Percentiles rank a stretch among this genome's conserved stretches.
phyloP scores from a whole-genome alignment of 139 green algal species.

The Mesotaenium endlicherianum region DNA sequence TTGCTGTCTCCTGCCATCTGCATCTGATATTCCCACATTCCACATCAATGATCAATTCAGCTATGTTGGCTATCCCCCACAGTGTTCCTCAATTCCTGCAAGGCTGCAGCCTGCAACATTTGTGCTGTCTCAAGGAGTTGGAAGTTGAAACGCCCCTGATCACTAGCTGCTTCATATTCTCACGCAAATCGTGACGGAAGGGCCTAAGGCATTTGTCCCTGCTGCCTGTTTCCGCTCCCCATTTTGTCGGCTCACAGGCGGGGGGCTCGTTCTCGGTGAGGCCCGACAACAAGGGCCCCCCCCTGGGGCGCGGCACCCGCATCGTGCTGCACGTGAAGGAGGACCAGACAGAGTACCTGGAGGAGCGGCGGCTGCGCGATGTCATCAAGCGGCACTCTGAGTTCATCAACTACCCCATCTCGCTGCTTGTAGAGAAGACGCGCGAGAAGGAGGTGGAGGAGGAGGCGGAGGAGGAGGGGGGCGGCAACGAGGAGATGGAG shows the following conservation, averaged over 20 bases:
- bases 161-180: too few relatives aligned
- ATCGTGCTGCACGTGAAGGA: conserved; percentile 94
- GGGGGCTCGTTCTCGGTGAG: conserved; percentile 98
- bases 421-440: conserved; percentile 93
- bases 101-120: too few relatives aligned
- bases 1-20: too few relatives aligned
- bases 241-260: conserved; percentile 85
- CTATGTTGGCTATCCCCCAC: too few relatives aligned
- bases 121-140: too few relatives aligned
- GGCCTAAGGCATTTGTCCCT: too few relatives aligned
- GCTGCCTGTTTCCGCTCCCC: too few relatives aligned
- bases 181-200: too few relatives aligned
- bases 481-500: conserved; percentile 72
- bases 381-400: conserved; percentile 99
- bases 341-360: conserved; percentile 85
- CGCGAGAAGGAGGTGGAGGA: conserved; percentile 93
- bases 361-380: conserved; percentile 97
- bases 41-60: too few relatives aligned
- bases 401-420: conserved; percentile 99
- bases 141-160: too few relatives aligned
- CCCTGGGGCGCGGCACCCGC: conserved; percentile 92
- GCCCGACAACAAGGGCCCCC: conserved; percentile 63
- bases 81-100: too few relatives aligned
- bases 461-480: conserved; percentile 80
- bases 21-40: too few relatives aligned